These are phyloP conservation scores for Rhodotorula sp. DNA, from an alignment of 1,284 basidiomycete genomes.

Conservation along the genomic window DNA sequence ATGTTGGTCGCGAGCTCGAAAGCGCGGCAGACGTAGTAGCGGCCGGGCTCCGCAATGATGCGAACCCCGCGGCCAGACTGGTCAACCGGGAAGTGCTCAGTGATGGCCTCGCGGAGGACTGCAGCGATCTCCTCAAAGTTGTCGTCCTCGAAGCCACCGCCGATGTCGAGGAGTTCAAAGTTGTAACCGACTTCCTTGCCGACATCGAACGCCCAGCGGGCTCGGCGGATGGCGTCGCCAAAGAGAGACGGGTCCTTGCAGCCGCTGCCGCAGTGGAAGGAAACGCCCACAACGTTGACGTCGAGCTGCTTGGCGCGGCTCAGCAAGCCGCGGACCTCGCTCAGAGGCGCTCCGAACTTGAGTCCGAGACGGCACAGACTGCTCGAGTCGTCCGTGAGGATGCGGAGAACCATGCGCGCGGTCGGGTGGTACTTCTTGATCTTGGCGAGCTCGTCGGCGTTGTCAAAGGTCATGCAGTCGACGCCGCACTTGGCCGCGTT, in stretches of 20 bases:
- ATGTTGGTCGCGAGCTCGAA: conserved; percentile 93
- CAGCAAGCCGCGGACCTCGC: conserved; percentile 75
- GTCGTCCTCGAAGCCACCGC: conserved; percentile 91
- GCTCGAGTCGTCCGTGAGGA: conserved; percentile 95
- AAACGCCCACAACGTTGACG: conserved; percentile 88
- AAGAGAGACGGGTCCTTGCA: conserved; percentile 91
- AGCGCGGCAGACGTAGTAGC: conserved; percentile 89
- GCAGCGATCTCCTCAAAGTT: conserved; percentile 80
- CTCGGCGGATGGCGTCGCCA: conserved; percentile 81
- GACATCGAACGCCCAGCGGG: conserved; percentile 84
- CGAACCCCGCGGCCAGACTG: conserved; percentile 61
- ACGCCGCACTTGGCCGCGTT: conserved; percentile 76
- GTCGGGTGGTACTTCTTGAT: conserved; percentile 76
- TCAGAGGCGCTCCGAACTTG: conserved; percentile 94
- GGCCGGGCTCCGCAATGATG: conserved; percentile 94
- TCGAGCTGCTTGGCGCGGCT: conserved; percentile 73
- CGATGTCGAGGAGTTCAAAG: conserved; percentile 85
- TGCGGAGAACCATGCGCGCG: conserved; percentile 88
- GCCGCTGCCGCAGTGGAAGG: conserved; percentile 97
- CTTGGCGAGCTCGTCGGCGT: conserved; percentile 96
- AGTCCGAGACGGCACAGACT: conserved; percentile 88
- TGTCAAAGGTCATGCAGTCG: conserved; percentile 97
- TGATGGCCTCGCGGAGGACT: conserved; percentile 71
- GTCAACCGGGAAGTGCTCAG: conserved; percentile 76
- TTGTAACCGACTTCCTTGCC: conserved; percentile 73